Conservation (phyloP, 148 eudicot species). For the Rhododendron ovatum region DNA sequence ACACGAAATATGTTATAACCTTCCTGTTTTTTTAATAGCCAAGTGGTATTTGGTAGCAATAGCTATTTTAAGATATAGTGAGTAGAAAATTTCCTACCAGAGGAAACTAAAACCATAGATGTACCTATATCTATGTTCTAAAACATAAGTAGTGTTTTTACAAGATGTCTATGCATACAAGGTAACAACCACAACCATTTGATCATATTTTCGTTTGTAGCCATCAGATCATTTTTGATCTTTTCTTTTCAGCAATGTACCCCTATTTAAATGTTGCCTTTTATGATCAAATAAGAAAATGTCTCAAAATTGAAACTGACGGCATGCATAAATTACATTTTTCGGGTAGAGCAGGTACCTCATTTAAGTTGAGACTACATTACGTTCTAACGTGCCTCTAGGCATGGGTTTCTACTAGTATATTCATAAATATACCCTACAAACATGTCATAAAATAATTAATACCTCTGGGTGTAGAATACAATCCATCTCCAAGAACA, state of each 20-base stretch:
- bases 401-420: no score
- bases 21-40: not conserved
- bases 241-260: not conserved
- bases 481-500: conserved; percentile 92
- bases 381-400: no score
- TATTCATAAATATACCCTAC: not conserved
- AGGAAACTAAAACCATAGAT: not conserved
- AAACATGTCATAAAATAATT: not conserved
- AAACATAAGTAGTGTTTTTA: no score
- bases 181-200: not conserved
- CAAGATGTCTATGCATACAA: no score
- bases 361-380: no score
- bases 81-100: not conserved
- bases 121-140: not conserved
- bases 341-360: not conserved
- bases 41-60: no score
- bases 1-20: not conserved
- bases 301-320: not conserved
- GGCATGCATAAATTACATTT: not conserved
- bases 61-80: not conserved
- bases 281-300: not conserved
- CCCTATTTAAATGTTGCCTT: not conserved
- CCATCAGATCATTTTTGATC: not conserved
- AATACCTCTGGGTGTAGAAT: conserved; percentile 89
- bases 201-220: not conserved